A percentile compares a stretch with the other conserved stretches of the same genome.
phyloP scores from a whole-genome alignment of 345 rosid genomes.

The Bruguiera sexangula region DNA sequence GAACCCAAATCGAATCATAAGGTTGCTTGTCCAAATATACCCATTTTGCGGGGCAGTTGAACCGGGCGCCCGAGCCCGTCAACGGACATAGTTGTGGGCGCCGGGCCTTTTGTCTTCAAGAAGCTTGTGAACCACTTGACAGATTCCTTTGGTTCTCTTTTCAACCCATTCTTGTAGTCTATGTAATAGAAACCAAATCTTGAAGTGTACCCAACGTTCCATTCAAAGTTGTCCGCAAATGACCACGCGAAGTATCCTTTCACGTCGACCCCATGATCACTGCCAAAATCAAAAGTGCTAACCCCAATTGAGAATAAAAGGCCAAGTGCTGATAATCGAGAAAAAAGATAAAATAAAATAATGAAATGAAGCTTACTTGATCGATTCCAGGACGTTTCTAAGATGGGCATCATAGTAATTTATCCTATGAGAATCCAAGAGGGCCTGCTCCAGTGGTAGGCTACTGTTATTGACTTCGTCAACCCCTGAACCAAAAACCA shows the following conservation, averaged over 20 bases:
- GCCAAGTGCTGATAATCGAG: too few species aligned
- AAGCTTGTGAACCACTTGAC: constrained; percentile 11
- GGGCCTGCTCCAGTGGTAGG: neutral
- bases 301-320: neutral
- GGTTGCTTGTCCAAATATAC: too few species aligned
- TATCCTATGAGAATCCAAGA: neutral
- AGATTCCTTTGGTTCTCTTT: constrained; percentile 10
- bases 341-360: neutral
- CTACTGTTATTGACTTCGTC: neutral
- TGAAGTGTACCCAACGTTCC: constrained; percentile 7
- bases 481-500: neutral
- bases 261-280: neutral
- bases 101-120: neutral
- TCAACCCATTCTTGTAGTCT: neutral
- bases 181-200: constrained; percentile 16
- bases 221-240: constrained; percentile 9
- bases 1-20: too few species aligned
- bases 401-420: constrained; percentile 2
- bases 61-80: too few species aligned
- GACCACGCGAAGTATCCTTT: constrained; percentile 10
- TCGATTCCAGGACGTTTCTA: constrained; percentile 1
- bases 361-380: neutral
- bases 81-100: too few species aligned
- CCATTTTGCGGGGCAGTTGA: too few species aligned
- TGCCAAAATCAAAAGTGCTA: neutral